phyloP scores from a whole-genome alignment of 2,329 filamentous ascomycete genomes.

The Dryadomyces quercivorus region DNA sequence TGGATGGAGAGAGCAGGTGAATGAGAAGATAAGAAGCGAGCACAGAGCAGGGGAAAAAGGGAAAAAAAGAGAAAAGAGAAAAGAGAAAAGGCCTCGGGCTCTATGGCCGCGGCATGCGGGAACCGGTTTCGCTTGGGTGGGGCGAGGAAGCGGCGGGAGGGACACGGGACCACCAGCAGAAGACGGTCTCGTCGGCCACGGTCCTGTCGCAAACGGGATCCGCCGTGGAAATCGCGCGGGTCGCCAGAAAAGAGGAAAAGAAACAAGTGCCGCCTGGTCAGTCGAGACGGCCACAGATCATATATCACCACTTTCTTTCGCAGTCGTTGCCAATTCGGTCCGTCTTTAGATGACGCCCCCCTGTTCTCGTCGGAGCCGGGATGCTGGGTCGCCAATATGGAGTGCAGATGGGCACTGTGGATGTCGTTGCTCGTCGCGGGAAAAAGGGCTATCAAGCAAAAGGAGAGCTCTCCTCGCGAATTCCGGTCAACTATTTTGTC shows the following conservation, averaged over 20 bases:
- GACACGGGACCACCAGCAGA: no score
- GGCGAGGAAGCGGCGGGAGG: background rate
- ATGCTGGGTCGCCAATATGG: background rate
- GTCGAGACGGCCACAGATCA: slow-evolving; percentile 8
- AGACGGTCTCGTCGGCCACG: no score
- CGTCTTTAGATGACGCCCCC: no score
- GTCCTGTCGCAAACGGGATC: no score
- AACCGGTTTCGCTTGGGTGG: background rate
- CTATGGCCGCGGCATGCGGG: slow-evolving; percentile 1
- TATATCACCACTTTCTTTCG: slow-evolving; percentile 3
- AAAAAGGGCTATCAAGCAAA: background rate
- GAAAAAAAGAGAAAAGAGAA: background rate
- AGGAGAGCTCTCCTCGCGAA: background rate
- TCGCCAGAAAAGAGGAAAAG: background rate
- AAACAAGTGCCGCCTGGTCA: slow-evolving; percentile 1
- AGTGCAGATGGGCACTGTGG: background rate
- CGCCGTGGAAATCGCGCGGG: no score
- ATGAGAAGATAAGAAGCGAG: no score
- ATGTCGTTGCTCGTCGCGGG: background rate
- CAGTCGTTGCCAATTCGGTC: no score
- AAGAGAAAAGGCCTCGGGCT: background rate
- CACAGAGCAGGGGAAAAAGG: background rate
- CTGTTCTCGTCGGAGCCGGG: background rate
- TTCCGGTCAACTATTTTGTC: background rate
- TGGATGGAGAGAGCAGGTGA: no score